phyloP scores from a whole-genome alignment of 345 rosid species.

The Noccaea caerulescens region DNA sequence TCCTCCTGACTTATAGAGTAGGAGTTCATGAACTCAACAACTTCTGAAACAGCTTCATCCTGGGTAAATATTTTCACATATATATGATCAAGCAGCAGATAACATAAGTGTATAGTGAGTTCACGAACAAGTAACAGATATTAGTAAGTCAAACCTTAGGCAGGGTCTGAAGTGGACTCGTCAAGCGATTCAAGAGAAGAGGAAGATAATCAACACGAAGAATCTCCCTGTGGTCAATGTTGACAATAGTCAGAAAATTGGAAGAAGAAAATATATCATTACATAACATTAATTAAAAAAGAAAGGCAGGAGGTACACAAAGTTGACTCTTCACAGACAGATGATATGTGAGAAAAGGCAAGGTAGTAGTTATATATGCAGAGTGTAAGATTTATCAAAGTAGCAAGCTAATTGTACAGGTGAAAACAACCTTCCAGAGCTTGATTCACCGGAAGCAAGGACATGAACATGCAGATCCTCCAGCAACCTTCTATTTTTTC shows the following conservation, averaged over 20 bases:
- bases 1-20: slow-evolving; percentile 95
- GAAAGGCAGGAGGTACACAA: slow-evolving; percentile 7
- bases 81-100: slow-evolving; percentile 14
- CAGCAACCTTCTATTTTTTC: slow-evolving; percentile 85
- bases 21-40: slow-evolving; percentile 83
- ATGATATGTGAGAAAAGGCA: slow-evolving; percentile 21
- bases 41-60: slow-evolving; percentile 91
- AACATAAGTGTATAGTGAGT: slow-evolving; percentile 22
- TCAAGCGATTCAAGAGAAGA: slow-evolving; percentile 69
- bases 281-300: slow-evolving; percentile 1
- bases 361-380: slow-evolving; percentile 1
- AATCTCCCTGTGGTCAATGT: slow-evolving; percentile 57
- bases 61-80: slow-evolving; percentile 43
- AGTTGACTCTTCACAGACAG: slow-evolving; percentile 19
- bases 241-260: slow-evolving; percentile 26
- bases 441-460: slow-evolving; percentile 90
- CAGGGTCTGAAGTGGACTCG: slow-evolving; percentile 72
- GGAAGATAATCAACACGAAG: slow-evolving; percentile 82
- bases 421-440: slow-evolving; percentile 70
- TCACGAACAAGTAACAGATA: slow-evolving; percentile 7
- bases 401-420: slow-evolving; percentile 12
- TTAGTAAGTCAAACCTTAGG: slow-evolving; percentile 67
- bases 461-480: slow-evolving; percentile 92
- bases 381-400: neutral
- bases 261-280: neutral